phyloP scores from a whole-genome alignment of 805 yeast genomes.

The Cyberlindnera suaveolens region DNA sequence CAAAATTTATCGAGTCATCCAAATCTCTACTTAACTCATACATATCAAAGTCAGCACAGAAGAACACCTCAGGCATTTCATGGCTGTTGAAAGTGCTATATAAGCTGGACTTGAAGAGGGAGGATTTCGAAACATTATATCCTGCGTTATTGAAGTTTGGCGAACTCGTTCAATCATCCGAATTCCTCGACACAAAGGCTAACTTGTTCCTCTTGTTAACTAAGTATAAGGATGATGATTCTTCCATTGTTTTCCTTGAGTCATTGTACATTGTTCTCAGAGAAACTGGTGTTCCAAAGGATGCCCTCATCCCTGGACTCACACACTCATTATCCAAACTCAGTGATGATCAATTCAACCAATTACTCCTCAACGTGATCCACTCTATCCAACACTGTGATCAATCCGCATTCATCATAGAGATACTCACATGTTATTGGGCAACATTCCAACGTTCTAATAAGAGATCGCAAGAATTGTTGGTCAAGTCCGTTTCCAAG shows the following conservation, averaged over 20 bases:
- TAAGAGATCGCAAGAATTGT: background rate
- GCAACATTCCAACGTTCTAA: constrained; percentile 7
- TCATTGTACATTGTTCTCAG: constrained; percentile 31
- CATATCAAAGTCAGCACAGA: background rate
- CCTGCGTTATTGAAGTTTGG: constrained; percentile 10
- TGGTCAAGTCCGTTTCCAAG: constrained; percentile 15
- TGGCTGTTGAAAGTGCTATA: constrained; percentile 31
- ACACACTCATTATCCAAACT: constrained; percentile 8
- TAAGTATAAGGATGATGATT: constrained; percentile 15
- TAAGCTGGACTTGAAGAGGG: constrained; percentile 8
- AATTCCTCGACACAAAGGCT: constrained; percentile 13
- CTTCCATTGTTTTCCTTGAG: constrained; percentile 23
- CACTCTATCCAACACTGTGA: constrained; percentile 17
- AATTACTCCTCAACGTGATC: constrained; percentile 15
- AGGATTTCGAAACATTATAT: constrained; percentile 7
- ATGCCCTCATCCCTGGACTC: constrained; percentile 19
- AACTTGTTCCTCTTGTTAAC: constrained; percentile 26
- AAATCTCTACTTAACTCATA: constrained; percentile 3
- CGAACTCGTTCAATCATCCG: constrained; percentile 5
- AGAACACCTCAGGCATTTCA: constrained; percentile 4
- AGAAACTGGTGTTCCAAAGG: constrained; percentile 14
- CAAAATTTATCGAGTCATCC: constrained; percentile 7
- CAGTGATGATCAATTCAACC: constrained; percentile 2
- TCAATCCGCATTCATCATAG: constrained; percentile 12
- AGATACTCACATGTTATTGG: constrained; percentile 18